Conservation (phyloP, 257 asterid genomes). For the Solanum acaule region DNA sequence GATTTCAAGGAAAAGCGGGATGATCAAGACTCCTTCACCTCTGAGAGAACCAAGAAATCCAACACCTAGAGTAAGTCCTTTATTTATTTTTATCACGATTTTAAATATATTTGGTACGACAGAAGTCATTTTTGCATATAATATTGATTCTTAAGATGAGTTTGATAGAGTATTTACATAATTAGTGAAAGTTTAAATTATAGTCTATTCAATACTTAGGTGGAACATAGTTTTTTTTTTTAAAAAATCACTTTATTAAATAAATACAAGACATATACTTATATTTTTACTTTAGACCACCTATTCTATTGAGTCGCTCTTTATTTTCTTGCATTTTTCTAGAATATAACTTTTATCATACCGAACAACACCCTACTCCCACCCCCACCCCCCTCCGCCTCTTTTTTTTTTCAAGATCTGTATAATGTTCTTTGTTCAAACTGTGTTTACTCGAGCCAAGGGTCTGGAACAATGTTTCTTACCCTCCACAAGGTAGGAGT, state of each 20-base stretch:
- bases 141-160: background rate
- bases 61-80: constrained; percentile 49
- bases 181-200: too few species aligned
- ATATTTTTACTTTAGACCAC: background rate
- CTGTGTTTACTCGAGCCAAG: background rate
- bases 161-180: background rate
- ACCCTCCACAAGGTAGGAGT: background rate
- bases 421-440: background rate
- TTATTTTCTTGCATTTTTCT: background rate
- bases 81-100: background rate
- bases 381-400: too few species aligned
- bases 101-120: background rate
- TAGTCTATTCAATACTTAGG: background rate
- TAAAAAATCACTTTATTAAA: background rate
- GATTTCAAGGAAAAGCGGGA: constrained; percentile 25
- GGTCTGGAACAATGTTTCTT: too few species aligned
- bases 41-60: constrained; percentile 50
- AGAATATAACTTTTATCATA: background rate
- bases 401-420: background rate
- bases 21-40: constrained; percentile 47
- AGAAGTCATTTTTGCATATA: background rate
- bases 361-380: too few species aligned
- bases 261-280: background rate
- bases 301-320: background rate
- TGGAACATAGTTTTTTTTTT: too few species aligned